A percentile compares a stretch with the other conserved stretches of the same genome.
Evolutionary conservation across 208 protist genomes (phyloP).

Genomic region (Phytomonas francai): DNA sequence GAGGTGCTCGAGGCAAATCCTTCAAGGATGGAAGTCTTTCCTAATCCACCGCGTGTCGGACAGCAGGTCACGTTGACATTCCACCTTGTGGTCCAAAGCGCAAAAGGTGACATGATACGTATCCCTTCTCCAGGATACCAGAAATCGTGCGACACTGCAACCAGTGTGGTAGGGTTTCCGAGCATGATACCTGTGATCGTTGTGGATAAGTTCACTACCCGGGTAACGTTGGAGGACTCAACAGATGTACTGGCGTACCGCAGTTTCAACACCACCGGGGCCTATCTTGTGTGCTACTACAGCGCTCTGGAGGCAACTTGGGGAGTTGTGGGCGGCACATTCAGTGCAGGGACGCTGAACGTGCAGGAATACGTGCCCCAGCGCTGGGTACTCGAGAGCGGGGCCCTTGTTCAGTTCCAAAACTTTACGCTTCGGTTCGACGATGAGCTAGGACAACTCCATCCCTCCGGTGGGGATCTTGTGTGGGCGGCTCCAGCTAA

Average conservation of each 20-base stretch:
- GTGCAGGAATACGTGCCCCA: constrained; percentile 38
- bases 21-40: constrained; percentile 46
- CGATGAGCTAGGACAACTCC: constrained; percentile 31
- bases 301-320: constrained; percentile 50
- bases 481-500: constrained; percentile 55
- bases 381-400: constrained; percentile 28
- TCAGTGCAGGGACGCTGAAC: constrained; percentile 28
- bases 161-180: constrained; percentile 26
- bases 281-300: constrained; percentile 80
- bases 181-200: constrained; percentile 29
- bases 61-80: constrained; percentile 83
- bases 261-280: constrained; percentile 61
- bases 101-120: constrained; percentile 38
- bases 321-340: constrained; percentile 63
- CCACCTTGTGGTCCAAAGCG: constrained; percentile 35
- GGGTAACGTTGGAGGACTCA: constrained; percentile 43
- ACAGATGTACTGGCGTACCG: constrained; percentile 65
- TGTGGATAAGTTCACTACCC: constrained; percentile 28
- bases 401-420: constrained; percentile 26
- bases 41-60: constrained; percentile 69
- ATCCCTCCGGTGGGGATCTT: constrained; percentile 28
- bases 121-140: constrained; percentile 26
- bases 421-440: constrained; percentile 52
- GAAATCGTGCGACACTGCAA: constrained; percentile 37
- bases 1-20: constrained; percentile 50